Evolutionary conservation across 148 eudicot species (phyloP).

Genomic region (Rhododendron ovatum): DNA sequence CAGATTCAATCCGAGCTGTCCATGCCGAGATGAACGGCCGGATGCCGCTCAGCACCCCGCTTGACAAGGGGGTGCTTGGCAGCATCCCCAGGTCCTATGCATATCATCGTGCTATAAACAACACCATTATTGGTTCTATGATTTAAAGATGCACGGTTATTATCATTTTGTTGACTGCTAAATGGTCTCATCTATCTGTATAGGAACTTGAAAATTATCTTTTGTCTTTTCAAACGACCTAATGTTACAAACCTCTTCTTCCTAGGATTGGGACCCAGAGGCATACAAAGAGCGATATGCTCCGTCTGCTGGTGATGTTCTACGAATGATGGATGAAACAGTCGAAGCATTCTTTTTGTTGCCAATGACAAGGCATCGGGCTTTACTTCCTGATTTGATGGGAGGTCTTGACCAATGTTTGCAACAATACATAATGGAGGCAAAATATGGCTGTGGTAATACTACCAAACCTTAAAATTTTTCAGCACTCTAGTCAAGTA

Average conservation of each 20-base stretch:
- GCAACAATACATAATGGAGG: conserved; percentile 57
- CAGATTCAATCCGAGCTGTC: too few species aligned
- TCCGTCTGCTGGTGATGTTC: conserved; percentile 79
- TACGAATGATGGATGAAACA: conserved; percentile 75
- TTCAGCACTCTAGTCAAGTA: neutral
- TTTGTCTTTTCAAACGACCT: neutral
- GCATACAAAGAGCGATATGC: conserved; percentile 79
- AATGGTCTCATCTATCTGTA: neutral
- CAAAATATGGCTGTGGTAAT: conserved; percentile 89
- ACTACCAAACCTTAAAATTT: neutral
- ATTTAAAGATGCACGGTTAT: neutral
- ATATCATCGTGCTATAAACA: neutral
- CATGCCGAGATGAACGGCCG: too few species aligned
- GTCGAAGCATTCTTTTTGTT: conserved; percentile 86
- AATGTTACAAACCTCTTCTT: conserved; percentile 2
- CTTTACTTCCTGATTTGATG: conserved; percentile 63
- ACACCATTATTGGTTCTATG: neutral
- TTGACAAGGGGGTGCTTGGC: too few species aligned
- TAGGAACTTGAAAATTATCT: neutral
- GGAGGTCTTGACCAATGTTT: conserved; percentile 74
- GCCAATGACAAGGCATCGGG: conserved; percentile 79
- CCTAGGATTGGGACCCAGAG: conserved; percentile 74
- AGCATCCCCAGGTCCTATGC: too few species aligned
- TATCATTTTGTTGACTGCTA: neutral
- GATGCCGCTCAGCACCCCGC: too few species aligned